phyloP scores from a whole-genome alignment of 1,284 basidiomycete species.

The Rhizopogon hawkerae region DNA sequence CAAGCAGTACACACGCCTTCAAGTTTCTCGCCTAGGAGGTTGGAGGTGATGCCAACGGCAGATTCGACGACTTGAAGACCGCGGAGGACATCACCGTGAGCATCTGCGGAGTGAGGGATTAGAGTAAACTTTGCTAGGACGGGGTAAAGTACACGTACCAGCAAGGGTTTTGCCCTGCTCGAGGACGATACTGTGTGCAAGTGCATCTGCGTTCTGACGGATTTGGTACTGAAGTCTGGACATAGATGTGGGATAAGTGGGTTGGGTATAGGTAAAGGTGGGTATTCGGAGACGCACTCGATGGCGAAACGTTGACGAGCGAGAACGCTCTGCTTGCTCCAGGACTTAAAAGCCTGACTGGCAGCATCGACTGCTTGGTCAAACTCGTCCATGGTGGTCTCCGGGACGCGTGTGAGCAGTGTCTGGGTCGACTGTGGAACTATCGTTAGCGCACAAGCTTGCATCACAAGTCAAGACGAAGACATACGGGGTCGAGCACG shows the following conservation, averaged over 20 bases:
- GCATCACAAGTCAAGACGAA: background rate
- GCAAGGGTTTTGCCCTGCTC: constrained; percentile 88
- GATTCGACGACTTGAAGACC: constrained; percentile 94
- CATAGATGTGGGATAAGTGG: constrained; percentile 1
- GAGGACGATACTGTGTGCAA: constrained; percentile 72
- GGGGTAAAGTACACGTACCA: constrained; percentile 35
- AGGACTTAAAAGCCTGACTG: constrained; percentile 81
- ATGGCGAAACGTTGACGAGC: constrained; percentile 84
- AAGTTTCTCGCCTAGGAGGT: constrained; percentile 82
- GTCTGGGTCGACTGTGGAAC: constrained; percentile 73
- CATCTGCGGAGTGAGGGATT: constrained; percentile 44
- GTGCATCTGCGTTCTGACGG: constrained; percentile 67
- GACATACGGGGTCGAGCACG: constrained; percentile 75
- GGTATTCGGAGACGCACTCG: constrained; percentile 48
- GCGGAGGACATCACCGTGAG: constrained; percentile 89
- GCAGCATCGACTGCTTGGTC: constrained; percentile 80
- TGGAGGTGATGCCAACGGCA: constrained; percentile 76
- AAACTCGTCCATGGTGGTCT: constrained; percentile 81
- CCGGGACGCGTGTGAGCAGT: constrained; percentile 80
- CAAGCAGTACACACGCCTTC: constrained; percentile 50
- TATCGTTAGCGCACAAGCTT: background rate
- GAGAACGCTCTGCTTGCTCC: constrained; percentile 82
- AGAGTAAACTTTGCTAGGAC: constrained; percentile 2
- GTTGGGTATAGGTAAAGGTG: background rate
- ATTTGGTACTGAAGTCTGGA: constrained; percentile 72